Percentiles rank a stretch among this genome's conserved stretches.
Conservation (phyloP, 164 flowering plant species). For the Chloranthus sessilifolius region DNA sequence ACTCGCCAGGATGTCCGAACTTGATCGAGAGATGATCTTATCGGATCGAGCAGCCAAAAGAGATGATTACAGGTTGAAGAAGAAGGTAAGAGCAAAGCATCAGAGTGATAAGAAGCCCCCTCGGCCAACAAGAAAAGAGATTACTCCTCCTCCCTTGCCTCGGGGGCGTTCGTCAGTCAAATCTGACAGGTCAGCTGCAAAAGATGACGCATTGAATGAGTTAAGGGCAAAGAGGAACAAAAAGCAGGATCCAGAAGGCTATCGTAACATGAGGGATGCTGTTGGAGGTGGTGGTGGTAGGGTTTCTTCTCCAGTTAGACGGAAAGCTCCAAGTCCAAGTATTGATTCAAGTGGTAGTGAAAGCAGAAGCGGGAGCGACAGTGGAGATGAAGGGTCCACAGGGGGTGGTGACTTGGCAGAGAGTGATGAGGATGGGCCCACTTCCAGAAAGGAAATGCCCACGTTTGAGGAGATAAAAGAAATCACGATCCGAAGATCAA, state of each 20-base stretch:
- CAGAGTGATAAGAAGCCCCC: constrained; percentile 38
- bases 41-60: constrained; percentile 61
- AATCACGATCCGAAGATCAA: constrained; percentile 81
- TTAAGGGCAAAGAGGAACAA: constrained; percentile 66
- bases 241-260: constrained; percentile 58
- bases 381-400: constrained; percentile 72
- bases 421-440: constrained; percentile 62
- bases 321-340: constrained; percentile 42
- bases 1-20: constrained; percentile 69
- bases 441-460: constrained; percentile 31
- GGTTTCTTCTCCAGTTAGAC: constrained; percentile 35
- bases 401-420: constrained; percentile 64
- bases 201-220: constrained; percentile 84
- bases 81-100: constrained; percentile 47
- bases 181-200: constrained; percentile 64
- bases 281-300: constrained; percentile 33
- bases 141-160: constrained; percentile 40
- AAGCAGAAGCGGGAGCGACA: constrained; percentile 60
- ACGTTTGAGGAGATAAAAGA: constrained; percentile 71
- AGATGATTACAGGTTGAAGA: constrained; percentile 55
- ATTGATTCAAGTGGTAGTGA: constrained; percentile 70
- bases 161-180: constrained; percentile 63
- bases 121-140: constrained; percentile 28
- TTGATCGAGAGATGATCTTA: constrained; percentile 79
- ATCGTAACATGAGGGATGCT: constrained; percentile 48